These are phyloP conservation scores for Calonectria pauciramosa DNA, from an alignment of 2,329 filamentous ascomycete genomes.

Conservation along the genomic window DNA sequence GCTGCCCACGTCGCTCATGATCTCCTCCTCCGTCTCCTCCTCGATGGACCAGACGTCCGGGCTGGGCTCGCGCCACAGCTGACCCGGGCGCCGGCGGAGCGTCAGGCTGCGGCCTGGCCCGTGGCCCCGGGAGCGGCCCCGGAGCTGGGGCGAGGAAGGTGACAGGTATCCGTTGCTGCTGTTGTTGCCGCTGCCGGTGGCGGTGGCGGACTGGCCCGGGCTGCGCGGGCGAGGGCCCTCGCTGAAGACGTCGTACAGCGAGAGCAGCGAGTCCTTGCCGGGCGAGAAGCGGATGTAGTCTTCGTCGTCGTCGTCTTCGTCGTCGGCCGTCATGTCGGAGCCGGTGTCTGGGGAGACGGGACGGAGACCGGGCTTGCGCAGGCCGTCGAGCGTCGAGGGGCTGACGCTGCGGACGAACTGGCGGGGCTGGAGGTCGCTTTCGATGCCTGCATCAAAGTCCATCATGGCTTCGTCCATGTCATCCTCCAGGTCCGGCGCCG, in stretches of 20 bases:
- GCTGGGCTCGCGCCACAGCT: conserved; percentile 69
- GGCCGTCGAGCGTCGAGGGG: conserved; percentile 67
- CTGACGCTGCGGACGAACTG: conserved; percentile 68
- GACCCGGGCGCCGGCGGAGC: conserved; percentile 54
- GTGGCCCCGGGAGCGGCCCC: conserved; percentile 48
- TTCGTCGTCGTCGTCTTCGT: conserved; percentile 60
- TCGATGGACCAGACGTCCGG: conserved; percentile 73
- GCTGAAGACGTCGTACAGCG: conserved; percentile 59
- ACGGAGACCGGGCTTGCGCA: conserved; percentile 56
- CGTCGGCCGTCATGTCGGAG: conserved; percentile 60
- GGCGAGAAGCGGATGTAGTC: conserved; percentile 65
- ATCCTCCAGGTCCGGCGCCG: conserved; percentile 58
- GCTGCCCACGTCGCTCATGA: conserved; percentile 58
- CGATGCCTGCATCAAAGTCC: conserved; percentile 71
- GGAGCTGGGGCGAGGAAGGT: conserved; percentile 46
- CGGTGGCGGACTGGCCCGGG: conserved; percentile 45
- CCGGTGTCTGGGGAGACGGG: conserved; percentile 44
- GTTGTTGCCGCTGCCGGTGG: neutral
- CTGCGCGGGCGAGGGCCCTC: conserved; percentile 52
- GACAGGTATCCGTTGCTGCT: conserved; percentile 47
- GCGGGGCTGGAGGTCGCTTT: conserved; percentile 60
- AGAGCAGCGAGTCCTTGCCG: conserved; percentile 55
- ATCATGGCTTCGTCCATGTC: conserved; percentile 60
- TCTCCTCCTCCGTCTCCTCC: conserved; percentile 70
- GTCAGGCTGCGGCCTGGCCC: conserved; percentile 47